Conservation (phyloP, 768 basidiomycete species). For the Suillus occidentalis region DNA sequence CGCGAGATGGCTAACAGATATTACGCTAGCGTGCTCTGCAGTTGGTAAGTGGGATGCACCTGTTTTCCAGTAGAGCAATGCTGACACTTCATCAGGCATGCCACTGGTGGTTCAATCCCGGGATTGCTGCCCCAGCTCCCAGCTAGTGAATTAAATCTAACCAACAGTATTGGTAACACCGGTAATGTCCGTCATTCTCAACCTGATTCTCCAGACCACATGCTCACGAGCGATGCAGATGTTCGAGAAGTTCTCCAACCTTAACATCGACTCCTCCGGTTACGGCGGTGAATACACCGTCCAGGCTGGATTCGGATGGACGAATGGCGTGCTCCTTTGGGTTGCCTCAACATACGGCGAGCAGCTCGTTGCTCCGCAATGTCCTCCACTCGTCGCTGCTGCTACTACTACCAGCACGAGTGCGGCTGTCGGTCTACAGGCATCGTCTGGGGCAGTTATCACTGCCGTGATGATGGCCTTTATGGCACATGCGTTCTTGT, state of each 20-base stretch:
- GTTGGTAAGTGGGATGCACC: conserved; percentile 58
- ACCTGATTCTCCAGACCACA: neutral
- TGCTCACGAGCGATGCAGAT: conserved; percentile 45
- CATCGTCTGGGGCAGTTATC: neutral
- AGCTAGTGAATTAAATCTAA: conserved; percentile 66
- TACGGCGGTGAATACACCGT: conserved; percentile 87
- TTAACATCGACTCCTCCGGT: conserved; percentile 78
- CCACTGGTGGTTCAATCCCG: conserved; percentile 85
- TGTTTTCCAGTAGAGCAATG: neutral
- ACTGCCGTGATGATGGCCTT: conserved; percentile 3
- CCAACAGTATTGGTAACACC: conserved; percentile 61
- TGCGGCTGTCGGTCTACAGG: conserved; percentile 1
- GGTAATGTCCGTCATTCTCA: conserved; percentile 60
- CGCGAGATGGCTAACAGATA: conserved; percentile 86
- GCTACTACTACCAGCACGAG: conserved; percentile 9
- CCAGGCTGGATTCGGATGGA: conserved; percentile 88
- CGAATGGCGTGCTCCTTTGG: conserved; percentile 81
- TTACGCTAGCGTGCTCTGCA: conserved; percentile 79
- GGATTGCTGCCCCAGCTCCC: conserved; percentile 69
- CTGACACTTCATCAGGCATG: conserved; percentile 51
- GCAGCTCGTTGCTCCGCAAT: conserved; percentile 58
- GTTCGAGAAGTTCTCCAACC: conserved; percentile 85
- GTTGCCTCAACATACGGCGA: conserved; percentile 66
- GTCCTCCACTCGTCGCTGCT: conserved; percentile 46
- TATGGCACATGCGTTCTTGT: conserved; percentile 5